phyloP scores from a whole-genome alignment of 2,329 filamentous ascomycete species.

The Arthrobotrys pseudoclavata region DNA sequence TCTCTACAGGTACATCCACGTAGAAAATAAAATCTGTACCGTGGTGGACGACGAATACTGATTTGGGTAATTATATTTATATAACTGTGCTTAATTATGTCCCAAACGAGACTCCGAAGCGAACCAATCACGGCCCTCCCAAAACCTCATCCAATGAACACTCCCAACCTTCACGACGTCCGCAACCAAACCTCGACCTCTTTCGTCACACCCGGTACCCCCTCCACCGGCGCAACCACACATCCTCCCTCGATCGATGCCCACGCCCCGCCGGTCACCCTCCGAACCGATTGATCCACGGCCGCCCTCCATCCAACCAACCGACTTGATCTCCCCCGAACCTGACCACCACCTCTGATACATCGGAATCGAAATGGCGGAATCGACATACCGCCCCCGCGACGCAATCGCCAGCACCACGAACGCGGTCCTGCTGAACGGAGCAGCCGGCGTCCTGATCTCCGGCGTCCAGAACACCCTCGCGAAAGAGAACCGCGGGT shows the following conservation, averaged over 20 bases:
- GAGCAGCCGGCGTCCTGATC: conserved; percentile 77
- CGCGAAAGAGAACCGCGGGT: conserved; percentile 83
- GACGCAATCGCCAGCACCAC: conserved; percentile 41
- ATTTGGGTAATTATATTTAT: too few species aligned
- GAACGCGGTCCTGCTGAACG: conserved; percentile 63
- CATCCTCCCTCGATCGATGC: too few species aligned
- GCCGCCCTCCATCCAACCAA: not conserved
- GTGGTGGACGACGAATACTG: too few species aligned
- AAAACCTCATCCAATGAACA: not conserved
- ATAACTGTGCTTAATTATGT: too few species aligned
- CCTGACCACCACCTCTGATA: too few species aligned
- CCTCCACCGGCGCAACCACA: not conserved
- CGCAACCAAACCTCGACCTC: not conserved
- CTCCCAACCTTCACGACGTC: not conserved
- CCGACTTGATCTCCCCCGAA: too few species aligned
- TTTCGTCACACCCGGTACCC: not conserved
- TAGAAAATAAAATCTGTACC: too few species aligned
- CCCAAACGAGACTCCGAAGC: not conserved
- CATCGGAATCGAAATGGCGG: conserved; percentile 59
- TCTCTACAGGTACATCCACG: too few species aligned
- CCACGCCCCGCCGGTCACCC: too few species aligned
- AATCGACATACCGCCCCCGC: conserved; percentile 75
- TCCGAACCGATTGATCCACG: not conserved
- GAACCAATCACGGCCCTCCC: not conserved
- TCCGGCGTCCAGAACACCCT: conserved; percentile 89